These are phyloP conservation scores for Colletotrichum liaoningense DNA, from an alignment of 2,329 filamentous ascomycete species.

Conservation along the genomic window DNA sequence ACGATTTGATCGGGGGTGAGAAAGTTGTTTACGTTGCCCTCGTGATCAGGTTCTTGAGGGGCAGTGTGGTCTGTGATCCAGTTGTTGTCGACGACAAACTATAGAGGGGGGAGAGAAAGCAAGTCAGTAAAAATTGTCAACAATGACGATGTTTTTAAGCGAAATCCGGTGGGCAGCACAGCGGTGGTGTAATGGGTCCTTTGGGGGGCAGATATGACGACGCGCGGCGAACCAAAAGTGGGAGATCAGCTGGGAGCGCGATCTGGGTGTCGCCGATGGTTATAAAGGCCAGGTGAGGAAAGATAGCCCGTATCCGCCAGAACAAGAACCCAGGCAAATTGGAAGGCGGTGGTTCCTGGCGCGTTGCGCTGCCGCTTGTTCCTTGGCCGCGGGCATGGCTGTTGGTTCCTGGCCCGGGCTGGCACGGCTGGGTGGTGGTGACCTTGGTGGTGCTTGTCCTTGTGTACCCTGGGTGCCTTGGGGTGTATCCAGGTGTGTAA, in stretches of 20 bases:
- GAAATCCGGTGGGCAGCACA: slow-evolving; percentile 31
- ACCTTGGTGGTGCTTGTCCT: background rate
- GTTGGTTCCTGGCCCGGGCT: slow-evolving; percentile 22
- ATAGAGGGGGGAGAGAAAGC: slow-evolving; percentile 38
- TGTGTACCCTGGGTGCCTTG: background rate
- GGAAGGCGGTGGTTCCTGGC: slow-evolving; percentile 32
- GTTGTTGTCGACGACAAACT: slow-evolving; percentile 95
- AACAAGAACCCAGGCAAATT: slow-evolving; percentile 13
- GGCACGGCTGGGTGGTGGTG: background rate
- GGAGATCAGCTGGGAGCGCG: slow-evolving; percentile 23
- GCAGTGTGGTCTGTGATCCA: slow-evolving; percentile 88
- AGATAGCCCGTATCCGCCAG: background rate
- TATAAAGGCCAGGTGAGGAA: slow-evolving; percentile 27
- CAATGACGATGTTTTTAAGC: slow-evolving; percentile 29
- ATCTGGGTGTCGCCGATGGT: slow-evolving; percentile 30
- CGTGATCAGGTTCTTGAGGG: slow-evolving; percentile 83
- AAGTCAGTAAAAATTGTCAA: slow-evolving; percentile 28
- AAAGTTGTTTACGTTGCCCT: slow-evolving; percentile 94
- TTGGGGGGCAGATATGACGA: slow-evolving; percentile 32
- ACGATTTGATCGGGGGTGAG: slow-evolving; percentile 79
- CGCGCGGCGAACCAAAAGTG: slow-evolving; percentile 25
- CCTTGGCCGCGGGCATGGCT: slow-evolving; percentile 22
- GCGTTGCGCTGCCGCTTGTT: background rate
- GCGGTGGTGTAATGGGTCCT: slow-evolving; percentile 27
- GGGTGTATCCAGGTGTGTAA: background rate